These are phyloP conservation scores for Penstemon newberryi DNA, from an alignment of 257 asterid species.

Conservation along the genomic window DNA sequence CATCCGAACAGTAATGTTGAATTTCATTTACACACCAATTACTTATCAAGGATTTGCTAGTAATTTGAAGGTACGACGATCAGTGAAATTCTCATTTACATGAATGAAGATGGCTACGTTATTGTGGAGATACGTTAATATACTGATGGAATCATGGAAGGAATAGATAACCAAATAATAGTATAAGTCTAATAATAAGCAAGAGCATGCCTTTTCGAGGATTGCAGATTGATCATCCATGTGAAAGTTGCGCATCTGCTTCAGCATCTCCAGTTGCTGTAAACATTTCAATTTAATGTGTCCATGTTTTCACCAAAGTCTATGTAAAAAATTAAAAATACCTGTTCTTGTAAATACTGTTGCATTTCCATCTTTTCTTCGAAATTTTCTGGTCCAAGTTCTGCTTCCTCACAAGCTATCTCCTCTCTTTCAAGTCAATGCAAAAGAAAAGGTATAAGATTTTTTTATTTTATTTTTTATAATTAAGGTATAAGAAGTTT, in stretches of 20 bases:
- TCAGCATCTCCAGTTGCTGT: conserved; percentile 92
- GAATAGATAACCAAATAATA: not conserved
- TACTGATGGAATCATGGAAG: not conserved
- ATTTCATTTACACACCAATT: not conserved
- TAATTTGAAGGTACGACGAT: not conserved
- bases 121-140: not conserved
- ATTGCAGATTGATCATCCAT: conserved; percentile 77
- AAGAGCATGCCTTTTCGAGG: conserved; percentile 64
- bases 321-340: conserved; percentile 22
- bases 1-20: conserved; percentile 13
- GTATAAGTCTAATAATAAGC: conserved; percentile 1
- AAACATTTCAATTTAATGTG: conserved; percentile 16
- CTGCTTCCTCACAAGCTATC: conserved; percentile 90
- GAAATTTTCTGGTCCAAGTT: conserved; percentile 74
- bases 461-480: not conserved
- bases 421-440: conserved; percentile 66
- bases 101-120: not conserved
- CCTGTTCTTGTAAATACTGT: conserved; percentile 67
- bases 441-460: conserved; percentile 15
- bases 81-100: not conserved
- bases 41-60: not conserved
- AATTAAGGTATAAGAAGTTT: too few species aligned
- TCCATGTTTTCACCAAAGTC: conserved; percentile 6
- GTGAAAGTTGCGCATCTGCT: conserved; percentile 67
- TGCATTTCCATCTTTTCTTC: conserved; percentile 61